Base-by-base conservation (phyloP, 1,139 yeast species). In the Hemisphaericaspora xylofermentans region DNA sequence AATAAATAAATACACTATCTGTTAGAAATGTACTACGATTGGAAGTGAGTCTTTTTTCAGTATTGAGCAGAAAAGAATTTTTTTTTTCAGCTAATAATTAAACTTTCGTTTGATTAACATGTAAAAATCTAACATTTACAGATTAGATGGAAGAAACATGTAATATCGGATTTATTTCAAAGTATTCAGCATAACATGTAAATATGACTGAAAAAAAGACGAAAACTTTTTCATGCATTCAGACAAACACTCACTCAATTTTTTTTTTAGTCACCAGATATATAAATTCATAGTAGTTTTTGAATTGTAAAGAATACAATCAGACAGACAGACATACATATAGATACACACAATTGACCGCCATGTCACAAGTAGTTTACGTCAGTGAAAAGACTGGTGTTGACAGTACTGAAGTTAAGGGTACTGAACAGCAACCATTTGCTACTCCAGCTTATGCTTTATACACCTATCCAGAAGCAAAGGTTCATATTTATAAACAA, bases 401-500 rank as follows among this genome's bases (percentile, higher is more conserved):
- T 18, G 97, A 91, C 54, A 74, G 68, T 26, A 53, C 71, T 26
- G 69, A 74, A 22, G 61, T 61, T 16, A 63, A 71, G 8, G 98
- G 98, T 35, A 52, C 88, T 22, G 74, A 82, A 59, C 74, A 70
- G 24, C 57, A 71, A 26, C 98, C 98, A 38, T 89, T 68, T 68
- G 80, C 85, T 59, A 78, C 91, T 9, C 72, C 98, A 18, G 96
- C 98, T 1, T 93, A 64, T 60, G 98, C 98, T 3, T 58, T 86
- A 35, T 88, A 65, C 56, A 60, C 66, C 32, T 60, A 65, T 38
- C 73, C 80, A 15, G 88, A 82, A 41, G 81, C 88, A 35, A 76
- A 79, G 46, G 62, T 88, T 32, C 69, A 76, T 28, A 80, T 86
- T 32, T 81, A 72, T 68, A 88, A 88, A 63, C 80, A 78, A 48